Evolutionary conservation across 202 grass and related monocot genomes (phyloP).

Genomic region (Setaria italica): DNA sequence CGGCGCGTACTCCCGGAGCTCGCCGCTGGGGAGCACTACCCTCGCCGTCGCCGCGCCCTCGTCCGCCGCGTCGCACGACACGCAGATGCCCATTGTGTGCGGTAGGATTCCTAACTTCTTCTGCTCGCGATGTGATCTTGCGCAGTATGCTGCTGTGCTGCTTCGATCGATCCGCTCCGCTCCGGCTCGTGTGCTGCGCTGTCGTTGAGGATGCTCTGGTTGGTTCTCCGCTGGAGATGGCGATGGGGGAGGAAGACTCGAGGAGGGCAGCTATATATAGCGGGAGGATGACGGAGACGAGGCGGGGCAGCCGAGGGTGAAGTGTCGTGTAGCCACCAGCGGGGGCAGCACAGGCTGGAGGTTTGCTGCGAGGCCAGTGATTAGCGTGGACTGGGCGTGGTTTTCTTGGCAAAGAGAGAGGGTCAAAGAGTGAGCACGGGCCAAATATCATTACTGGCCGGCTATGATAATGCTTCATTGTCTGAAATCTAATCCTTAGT

Average conservation of each 20-base stretch:
- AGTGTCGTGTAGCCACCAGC: slow-evolving; percentile 51
- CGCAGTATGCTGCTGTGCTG: slow-evolving; percentile 1
- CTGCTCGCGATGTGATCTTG: neutral
- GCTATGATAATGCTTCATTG: neutral
- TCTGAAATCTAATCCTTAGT: neutral
- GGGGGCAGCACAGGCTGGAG: slow-evolving; percentile 63
- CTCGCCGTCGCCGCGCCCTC: slow-evolving; percentile 52
- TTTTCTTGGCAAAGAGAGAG: slow-evolving; percentile 7
- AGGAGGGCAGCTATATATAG: slow-evolving; percentile 35
- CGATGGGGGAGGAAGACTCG: neutral
- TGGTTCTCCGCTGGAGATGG: slow-evolving; percentile 40
- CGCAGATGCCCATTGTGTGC: slow-evolving; percentile 61
- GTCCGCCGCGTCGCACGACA: slow-evolving; percentile 49
- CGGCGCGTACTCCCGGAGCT: slow-evolving; percentile 66
- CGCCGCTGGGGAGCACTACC: slow-evolving; percentile 67
- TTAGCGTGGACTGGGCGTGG: slow-evolving; percentile 29
- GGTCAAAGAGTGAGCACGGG: neutral
- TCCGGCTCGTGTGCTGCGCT: neutral
- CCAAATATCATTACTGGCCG: neutral
- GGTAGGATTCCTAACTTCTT: neutral
- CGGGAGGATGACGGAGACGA: neutral
- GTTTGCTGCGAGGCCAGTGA: slow-evolving; percentile 25
- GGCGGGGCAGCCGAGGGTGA: slow-evolving; percentile 33
- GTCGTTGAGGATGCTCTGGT: neutral
- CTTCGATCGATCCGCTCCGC: neutral